phyloP scores from a whole-genome alignment of 306 rosid genomes.

The Medicago lupulina region DNA sequence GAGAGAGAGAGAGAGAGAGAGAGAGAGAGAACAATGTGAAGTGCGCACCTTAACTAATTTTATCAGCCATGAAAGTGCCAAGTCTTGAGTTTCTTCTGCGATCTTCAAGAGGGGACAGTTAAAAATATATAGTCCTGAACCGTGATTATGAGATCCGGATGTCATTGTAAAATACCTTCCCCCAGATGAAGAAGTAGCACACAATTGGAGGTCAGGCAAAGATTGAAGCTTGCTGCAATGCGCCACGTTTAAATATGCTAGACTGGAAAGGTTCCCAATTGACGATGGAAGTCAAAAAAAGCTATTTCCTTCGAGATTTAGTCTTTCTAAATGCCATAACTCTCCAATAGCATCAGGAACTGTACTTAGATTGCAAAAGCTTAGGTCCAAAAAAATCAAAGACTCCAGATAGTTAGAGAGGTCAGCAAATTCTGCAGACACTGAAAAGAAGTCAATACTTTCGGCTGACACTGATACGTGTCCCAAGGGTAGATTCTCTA shows the following conservation, averaged over 20 bases:
- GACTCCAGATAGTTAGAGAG: background rate
- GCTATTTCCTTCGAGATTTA: slow-evolving; percentile 31
- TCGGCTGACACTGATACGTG: background rate
- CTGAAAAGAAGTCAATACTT: too few species aligned
- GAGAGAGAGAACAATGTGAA: background rate
- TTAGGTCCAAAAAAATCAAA: slow-evolving; percentile 21
- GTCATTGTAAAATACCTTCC: background rate
- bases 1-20: background rate
- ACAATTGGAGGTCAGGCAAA: slow-evolving; percentile 2
- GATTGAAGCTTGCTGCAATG: background rate
- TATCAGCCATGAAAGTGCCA: background rate
- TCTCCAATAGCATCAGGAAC: slow-evolving; percentile 25
- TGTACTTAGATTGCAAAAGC: slow-evolving; percentile 23
- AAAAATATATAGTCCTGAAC: slow-evolving; percentile 28
- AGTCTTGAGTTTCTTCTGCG: too few species aligned
- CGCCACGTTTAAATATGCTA: slow-evolving; percentile 34
- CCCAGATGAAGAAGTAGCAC: background rate
- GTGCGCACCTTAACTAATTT: background rate
- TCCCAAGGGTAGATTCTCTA: slow-evolving; percentile 2
- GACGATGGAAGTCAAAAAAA: background rate
- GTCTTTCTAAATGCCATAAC: slow-evolving; percentile 19
- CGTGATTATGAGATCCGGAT: background rate
- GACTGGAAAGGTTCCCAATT: background rate
- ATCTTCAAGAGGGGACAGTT: too few species aligned
- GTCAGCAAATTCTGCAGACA: too few species aligned